A percentile compares a stretch with the other conserved stretches of the same genome.
Conservation (phyloP, 1,139 yeast genomes). For the Geotrichum phurueaensis region DNA sequence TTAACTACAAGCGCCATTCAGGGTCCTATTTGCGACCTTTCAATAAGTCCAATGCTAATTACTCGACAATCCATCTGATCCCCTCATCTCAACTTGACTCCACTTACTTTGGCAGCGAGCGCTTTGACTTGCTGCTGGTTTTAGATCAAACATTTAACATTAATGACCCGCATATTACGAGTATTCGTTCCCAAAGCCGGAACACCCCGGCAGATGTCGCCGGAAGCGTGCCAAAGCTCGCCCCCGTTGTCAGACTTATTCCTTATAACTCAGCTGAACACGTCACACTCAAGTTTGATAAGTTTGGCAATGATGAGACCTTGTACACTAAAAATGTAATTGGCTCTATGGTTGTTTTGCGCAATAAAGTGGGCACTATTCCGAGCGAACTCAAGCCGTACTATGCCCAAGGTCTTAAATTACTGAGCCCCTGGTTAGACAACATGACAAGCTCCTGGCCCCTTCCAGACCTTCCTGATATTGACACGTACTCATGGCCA, state of each 20-base stretch:
- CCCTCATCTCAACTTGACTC: constrained; percentile 31
- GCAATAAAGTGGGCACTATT: constrained; percentile 77
- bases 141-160: constrained; percentile 66
- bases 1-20: constrained; percentile 60
- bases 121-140: constrained; percentile 59
- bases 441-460: constrained; percentile 55
- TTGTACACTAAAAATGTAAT: constrained; percentile 55
- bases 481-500: constrained; percentile 55
- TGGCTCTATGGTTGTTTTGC: constrained; percentile 74
- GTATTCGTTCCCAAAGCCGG: constrained; percentile 31
- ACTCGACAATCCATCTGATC: constrained; percentile 32
- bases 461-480: constrained; percentile 62
- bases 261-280: constrained; percentile 84
- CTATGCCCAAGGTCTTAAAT: constrained; percentile 59
- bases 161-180: constrained; percentile 33
- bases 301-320: constrained; percentile 13
- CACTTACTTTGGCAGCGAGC: constrained; percentile 25
- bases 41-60: constrained; percentile 20
- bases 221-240: constrained; percentile 24
- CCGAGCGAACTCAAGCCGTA: constrained; percentile 78
- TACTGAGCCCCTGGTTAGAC: constrained; percentile 55
- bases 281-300: constrained; percentile 25
- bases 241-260: constrained; percentile 63
- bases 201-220: constrained; percentile 15
- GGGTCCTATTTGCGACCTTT: constrained; percentile 40